Conservation (phyloP, 768 basidiomycete genomes). For the Auriscalpium microsporum region DNA sequence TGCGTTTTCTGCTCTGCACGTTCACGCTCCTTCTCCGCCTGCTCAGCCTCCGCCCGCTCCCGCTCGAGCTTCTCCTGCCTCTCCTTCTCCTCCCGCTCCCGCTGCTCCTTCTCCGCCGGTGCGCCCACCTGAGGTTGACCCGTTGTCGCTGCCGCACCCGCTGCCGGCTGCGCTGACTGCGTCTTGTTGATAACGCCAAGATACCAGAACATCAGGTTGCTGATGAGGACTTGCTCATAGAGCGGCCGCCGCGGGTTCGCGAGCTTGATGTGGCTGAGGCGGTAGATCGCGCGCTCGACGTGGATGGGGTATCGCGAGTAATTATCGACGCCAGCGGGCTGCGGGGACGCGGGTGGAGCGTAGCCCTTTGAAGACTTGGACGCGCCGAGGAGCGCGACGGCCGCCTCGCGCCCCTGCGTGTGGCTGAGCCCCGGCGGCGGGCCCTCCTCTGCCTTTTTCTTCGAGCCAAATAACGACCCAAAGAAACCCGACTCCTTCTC, state of each 20-base stretch:
- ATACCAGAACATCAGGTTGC: slow-evolving; percentile 99
- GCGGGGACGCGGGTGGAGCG: slow-evolving; percentile 55
- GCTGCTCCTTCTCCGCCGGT: slow-evolving; percentile 7
- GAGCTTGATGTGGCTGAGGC: slow-evolving; percentile 96
- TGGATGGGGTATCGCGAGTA: slow-evolving; percentile 93
- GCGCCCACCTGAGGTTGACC: slow-evolving; percentile 8
- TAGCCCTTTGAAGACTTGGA: slow-evolving; percentile 72
- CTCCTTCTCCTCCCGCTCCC: slow-evolving; percentile 30
- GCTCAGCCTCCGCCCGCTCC: slow-evolving; percentile 27
- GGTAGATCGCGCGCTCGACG: slow-evolving; percentile 95
- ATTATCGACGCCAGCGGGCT: slow-evolving; percentile 26
- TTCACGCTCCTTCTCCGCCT: slow-evolving; percentile 27
- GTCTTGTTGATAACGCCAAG: slow-evolving; percentile 95
- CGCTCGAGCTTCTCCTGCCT: slow-evolving; percentile 32
- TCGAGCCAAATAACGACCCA: slow-evolving; percentile 80
- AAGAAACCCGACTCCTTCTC: slow-evolving; percentile 84
- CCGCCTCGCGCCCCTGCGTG: slow-evolving; percentile 73
- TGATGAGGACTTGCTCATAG: slow-evolving; percentile 93
- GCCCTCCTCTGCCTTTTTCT: slow-evolving; percentile 78
- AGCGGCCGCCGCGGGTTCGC: slow-evolving; percentile 94
- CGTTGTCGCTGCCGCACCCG: slow-evolving; percentile 25
- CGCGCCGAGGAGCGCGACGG: slow-evolving; percentile 76
- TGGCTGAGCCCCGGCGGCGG: slow-evolving; percentile 27
- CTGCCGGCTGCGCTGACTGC: slow-evolving; percentile 34
- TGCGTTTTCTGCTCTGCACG: slow-evolving; percentile 34